These are phyloP conservation scores for Omphalotus olearius DNA, from an alignment of 1,284 basidiomycete genomes.

Conservation along the genomic window DNA sequence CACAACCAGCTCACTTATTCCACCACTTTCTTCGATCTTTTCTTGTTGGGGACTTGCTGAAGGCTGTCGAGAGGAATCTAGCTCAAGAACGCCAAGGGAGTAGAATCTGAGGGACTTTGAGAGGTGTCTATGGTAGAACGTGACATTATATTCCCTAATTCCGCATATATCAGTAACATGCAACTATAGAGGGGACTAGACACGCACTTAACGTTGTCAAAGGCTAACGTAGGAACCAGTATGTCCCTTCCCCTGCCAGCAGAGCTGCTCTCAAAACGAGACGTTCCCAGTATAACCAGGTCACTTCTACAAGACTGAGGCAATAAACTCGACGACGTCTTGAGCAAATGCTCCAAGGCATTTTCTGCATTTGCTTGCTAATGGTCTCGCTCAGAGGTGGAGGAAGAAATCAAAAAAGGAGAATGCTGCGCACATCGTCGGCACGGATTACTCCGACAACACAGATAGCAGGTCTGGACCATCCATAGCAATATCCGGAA, in stretches of 20 bases:
- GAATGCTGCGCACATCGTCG: background rate
- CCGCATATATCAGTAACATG: conserved; percentile 12
- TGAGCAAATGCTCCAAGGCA: background rate
- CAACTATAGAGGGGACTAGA: background rate
- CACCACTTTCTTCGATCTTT: conserved; percentile 11
- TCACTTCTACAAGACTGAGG: conserved; percentile 23
- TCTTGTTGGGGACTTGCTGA: background rate
- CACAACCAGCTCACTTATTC: conserved; percentile 22
- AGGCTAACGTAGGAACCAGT: conserved; percentile 16
- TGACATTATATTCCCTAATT: conserved; percentile 26
- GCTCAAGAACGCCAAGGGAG: conserved; percentile 36
- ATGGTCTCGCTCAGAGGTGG: conserved; percentile 9
- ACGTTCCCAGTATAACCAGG: conserved; percentile 29
- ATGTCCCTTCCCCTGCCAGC: background rate
- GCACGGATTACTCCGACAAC: conserved; percentile 36
- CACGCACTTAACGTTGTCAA: conserved; percentile 10
- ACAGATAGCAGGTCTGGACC: conserved; percentile 39
- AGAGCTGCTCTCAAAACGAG: conserved; percentile 17
- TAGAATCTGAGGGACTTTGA: conserved; percentile 51
- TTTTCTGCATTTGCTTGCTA: background rate
- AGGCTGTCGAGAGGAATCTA: conserved; percentile 20
- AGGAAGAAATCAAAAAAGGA: conserved; percentile 12
- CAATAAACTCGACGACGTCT: conserved; percentile 22
- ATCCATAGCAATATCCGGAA: conserved; percentile 51
- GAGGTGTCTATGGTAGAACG: conserved; percentile 49